phyloP scores from a whole-genome alignment of 768 basidiomycete genomes.

The Kwoniella botswanensis region DNA sequence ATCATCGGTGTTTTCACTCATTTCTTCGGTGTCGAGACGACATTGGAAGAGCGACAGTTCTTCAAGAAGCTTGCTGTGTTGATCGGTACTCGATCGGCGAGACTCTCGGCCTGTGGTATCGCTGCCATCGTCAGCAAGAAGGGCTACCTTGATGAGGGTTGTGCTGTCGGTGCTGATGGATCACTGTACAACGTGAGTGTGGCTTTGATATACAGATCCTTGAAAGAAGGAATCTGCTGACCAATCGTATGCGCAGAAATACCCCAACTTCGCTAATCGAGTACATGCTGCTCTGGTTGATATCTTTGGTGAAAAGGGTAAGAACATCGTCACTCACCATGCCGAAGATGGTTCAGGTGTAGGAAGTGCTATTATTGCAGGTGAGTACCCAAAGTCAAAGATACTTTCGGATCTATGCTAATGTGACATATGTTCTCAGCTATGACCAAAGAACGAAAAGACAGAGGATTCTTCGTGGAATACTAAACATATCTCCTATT shows the following conservation, averaged over 20 bases:
- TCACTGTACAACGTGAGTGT: constrained; percentile 85
- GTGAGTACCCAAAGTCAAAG: constrained; percentile 58
- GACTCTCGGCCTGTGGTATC: constrained; percentile 92
- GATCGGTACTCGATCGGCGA: constrained; percentile 85
- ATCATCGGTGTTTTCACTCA: constrained; percentile 96
- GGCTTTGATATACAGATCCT: too few relatives aligned
- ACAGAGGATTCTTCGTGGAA: constrained; percentile 62
- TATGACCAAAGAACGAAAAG: constrained; percentile 85
- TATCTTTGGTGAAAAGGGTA: constrained; percentile 94
- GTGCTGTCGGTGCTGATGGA: constrained; percentile 68
- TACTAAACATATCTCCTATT: constrained; percentile 38
- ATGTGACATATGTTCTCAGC: constrained; percentile 61
- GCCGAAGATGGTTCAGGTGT: constrained; percentile 94
- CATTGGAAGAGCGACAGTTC: constrained; percentile 93
- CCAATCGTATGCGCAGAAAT: constrained; percentile 70
- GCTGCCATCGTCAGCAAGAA: constrained; percentile 95
- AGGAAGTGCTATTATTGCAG: constrained; percentile 93
- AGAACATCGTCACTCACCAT: constrained; percentile 77
- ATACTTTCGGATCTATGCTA: constrained; percentile 20
- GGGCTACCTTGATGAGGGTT: constrained; percentile 88
- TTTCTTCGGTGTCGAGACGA: constrained; percentile 96
- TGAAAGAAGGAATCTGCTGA: background rate
- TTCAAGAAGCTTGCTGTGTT: constrained; percentile 91
- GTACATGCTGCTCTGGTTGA: constrained; percentile 91
- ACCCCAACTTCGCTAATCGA: constrained; percentile 90